phyloP scores from a whole-genome alignment of 2,329 filamentous ascomycete genomes.

The Sporothrix euskadiensis region DNA sequence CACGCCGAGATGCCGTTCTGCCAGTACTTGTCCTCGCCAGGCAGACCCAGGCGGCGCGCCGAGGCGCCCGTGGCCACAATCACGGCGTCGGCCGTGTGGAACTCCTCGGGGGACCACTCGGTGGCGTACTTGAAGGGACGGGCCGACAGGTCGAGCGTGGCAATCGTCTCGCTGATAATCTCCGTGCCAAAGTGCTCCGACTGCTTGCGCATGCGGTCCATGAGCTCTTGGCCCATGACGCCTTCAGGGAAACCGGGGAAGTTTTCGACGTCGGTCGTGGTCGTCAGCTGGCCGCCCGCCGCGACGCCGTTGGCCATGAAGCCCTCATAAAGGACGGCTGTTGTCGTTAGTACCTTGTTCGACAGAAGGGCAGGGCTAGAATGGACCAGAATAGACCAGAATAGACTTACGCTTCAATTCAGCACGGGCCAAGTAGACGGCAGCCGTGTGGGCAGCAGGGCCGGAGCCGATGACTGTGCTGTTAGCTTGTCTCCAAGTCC shows the following conservation, averaged over 20 bases:
- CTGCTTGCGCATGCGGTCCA: conserved; percentile 94
- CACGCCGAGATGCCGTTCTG: conserved; percentile 95
- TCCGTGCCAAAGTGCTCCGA: conserved; percentile 89
- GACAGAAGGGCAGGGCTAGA: neutral
- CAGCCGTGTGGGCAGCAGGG: conserved; percentile 95
- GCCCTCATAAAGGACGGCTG: conserved; percentile 90
- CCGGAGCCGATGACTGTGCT: conserved; percentile 79
- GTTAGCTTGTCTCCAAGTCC: conserved; percentile 26
- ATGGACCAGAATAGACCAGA: too few relatives aligned
- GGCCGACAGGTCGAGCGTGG: conserved; percentile 78
- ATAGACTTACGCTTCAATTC: conserved; percentile 73
- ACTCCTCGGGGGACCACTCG: conserved; percentile 80
- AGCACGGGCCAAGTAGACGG: conserved; percentile 91
- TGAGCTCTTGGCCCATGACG: conserved; percentile 83
- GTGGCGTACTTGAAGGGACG: conserved; percentile 92
- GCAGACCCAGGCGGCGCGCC: conserved; percentile 76
- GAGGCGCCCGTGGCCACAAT: conserved; percentile 96
- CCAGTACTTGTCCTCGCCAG: conserved; percentile 95
- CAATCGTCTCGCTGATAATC: conserved; percentile 90
- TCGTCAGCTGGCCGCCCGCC: conserved; percentile 93
- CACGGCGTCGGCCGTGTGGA: conserved; percentile 85
- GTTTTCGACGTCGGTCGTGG: conserved; percentile 98
- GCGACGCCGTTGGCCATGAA: conserved; percentile 97
- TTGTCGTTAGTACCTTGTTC: conserved; percentile 1
- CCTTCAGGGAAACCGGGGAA: conserved; percentile 91